phyloP scores from a whole-genome alignment of 2,329 filamentous ascomycete species.

The Scedosporium boydii region DNA sequence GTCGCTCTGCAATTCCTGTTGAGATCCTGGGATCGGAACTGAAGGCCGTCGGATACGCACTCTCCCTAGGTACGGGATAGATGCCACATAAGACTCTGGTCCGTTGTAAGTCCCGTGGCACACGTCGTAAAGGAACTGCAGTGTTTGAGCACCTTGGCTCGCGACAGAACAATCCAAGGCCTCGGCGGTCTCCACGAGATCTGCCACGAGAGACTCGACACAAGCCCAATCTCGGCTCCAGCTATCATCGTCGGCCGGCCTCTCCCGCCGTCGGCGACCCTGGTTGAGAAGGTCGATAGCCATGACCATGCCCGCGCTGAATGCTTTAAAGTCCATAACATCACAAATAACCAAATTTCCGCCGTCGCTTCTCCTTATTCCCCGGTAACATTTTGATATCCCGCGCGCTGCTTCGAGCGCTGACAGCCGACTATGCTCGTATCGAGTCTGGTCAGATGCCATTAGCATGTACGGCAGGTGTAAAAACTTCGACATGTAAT shows the following conservation, averaged over 20 bases:
- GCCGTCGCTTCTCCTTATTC: conserved; percentile 15
- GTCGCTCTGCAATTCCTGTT: neutral
- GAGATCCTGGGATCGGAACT: neutral
- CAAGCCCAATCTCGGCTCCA: neutral
- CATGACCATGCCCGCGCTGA: conserved; percentile 33
- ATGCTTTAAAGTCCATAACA: conserved; percentile 35
- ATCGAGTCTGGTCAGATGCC: conserved; percentile 22
- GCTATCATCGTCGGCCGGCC: neutral
- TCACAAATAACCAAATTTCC: conserved; percentile 25
- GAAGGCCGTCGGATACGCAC: conserved; percentile 3
- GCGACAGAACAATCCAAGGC: conserved; percentile 30
- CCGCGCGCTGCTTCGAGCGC: conserved; percentile 31
- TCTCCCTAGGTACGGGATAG: conserved; percentile 35
- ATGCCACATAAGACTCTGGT: conserved; percentile 24
- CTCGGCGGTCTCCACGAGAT: neutral
- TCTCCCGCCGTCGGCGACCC: conserved; percentile 10
- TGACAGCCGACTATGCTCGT: conserved; percentile 25
- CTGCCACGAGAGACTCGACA: neutral
- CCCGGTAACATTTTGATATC: conserved; percentile 25
- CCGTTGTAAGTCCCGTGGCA: conserved; percentile 14
- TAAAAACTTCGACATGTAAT: conserved; percentile 26
- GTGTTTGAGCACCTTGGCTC: conserved; percentile 28
- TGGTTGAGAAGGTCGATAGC: conserved; percentile 29
- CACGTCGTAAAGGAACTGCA: conserved; percentile 25
- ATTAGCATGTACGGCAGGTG: conserved; percentile 37